Base-by-base conservation (phyloP, 129 eudicot genomes). In the Kitagawia praeruptora region DNA sequence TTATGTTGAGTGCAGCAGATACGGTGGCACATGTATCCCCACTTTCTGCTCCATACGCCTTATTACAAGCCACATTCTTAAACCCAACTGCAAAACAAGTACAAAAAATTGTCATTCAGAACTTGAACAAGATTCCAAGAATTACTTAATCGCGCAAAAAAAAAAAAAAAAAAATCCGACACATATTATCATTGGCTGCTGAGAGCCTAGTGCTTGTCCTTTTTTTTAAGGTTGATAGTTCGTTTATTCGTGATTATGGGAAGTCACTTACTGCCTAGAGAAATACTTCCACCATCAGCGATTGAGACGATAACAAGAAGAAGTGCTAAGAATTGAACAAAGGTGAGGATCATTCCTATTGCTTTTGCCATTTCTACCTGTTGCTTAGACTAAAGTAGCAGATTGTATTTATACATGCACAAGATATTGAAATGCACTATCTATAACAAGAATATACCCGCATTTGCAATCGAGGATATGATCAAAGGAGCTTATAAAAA, bases 351-450 rank as follows among this genome's bases (percentile, higher is more conserved):
- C 70, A 39, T 23, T n/a, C n/a, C 9, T 31, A 49, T 79, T 34
- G 28, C 66, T 64, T 82, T 41, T 79, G 85, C 81, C 88, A 85
- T 85, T 74, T 71, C 47, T 34, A 3, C 34, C 34, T n/a, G 34
- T n/a, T 61, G 25, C 34, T 25, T 9, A 25, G 69, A n/a, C 34
- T 61, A 25, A 9, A 61, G 0, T 9, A 0, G 37, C 6, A n/a
- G 34, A 5, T 8, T 61, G 69, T 56, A 58, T n/a, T 58, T 58
- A 58, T 58, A 58, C 28, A n/a, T 58, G 66, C 31, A 23, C 66
- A 58, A 21, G 4, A n/a, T 14, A n/a, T 8, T 27, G 66, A n/a
- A 58, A 23, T 58, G 25, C 23, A 8, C 66, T 23, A 58, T 8
- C 10, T n/a, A 23, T 58, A 2, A 23, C 66, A 8, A 2, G 66